Evolutionary conservation across 2,329 filamentous ascomycete genomes (phyloP), one percentile per base, ranked within the genome.

Genomic region (Exophiala sp.): DNA sequence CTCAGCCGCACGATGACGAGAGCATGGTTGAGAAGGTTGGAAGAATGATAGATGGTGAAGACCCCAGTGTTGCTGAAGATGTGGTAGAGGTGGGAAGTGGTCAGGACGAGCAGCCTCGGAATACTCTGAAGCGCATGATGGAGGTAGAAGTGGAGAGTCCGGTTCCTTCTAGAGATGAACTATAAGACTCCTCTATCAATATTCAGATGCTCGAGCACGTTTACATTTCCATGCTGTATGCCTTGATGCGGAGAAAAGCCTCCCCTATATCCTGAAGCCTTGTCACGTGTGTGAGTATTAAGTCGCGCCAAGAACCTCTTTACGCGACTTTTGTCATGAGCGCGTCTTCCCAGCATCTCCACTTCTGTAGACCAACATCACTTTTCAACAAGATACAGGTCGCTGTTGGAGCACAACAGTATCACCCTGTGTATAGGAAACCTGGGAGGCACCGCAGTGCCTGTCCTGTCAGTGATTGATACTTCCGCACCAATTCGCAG

Each of bases 51-150:
- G 67, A 61, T 47, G 59, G 57, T 4, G 48, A 68, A 20, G 62
- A 63, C 16, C 67, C 60, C 3, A 62, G 63, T 1, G 57, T 71
- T 20, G 66, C 71, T 47, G 68, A 71, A 47, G 62, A 69, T 11
- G 67, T 67, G 3, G 66, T 65, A 1, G 69, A 73, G 48, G 70
- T 72, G 59, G 62, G 62, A 36, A 57, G 63, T 21, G 60, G 62
- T 44, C 68, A 72, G 42, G 70, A 71, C 44, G 70, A 71, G 43
- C 62, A 69, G 33, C 71, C 72, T 33, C 66, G 69, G 20, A 78
- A 78, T 61, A 63, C 75, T 7, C 75, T 76, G 62, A 78, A 78
- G 63, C 64, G 75, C 52, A 77, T 76, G 73, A 76, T 70, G 63
- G 75, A 77, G 38, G 46, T 62, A 50, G 73, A 72, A 42, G 62